Base-by-base conservation (phyloP, 148 eudicot species). In the Chenopodium album region DNA sequence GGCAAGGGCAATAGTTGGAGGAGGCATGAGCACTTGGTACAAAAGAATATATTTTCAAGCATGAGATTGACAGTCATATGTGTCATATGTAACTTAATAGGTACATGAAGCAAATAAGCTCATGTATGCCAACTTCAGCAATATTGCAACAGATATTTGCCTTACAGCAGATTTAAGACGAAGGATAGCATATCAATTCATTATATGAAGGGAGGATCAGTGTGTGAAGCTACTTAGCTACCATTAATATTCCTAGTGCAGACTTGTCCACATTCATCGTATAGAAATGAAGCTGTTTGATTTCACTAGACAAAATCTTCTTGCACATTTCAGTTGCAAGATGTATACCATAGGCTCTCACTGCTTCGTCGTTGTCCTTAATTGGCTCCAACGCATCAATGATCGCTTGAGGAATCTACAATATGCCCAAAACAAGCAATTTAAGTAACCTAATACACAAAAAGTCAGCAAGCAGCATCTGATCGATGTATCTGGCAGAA, bases 281-380 rank as follows among this genome's bases (percentile, higher is more conserved):
- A 83, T 96, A 96, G 13, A 96, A 89, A 86, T 96, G 99, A 78
- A 96, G 59, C 70, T 91, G 90, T 82, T 87, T 93, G 62, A 94
- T 96, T 77, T 98, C 99, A 78, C 78, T 85, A 34, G 98, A 95
- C 85, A 96, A 34, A 85, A 96, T 94, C 89, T 92, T 96, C 93
- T 91, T 96, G 95, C 99, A 96, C 99, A 96, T 94, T 85, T 96
- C 99, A 74, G 99, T 96, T 86, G 93, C 99, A 50, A 91, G 94
- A 91, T 96, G 98, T 88, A 96, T 83, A 50, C 99, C 99, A 77
- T 92, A 96, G 46, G 94, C 94, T 87, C 85, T 96, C 66, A 96
- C 98, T 83, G 99, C 98, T 85, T 94, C 98, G 72, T 96, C 99
- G 80, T 96, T 96, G 87, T 96, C 99, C 89, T 96, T 94, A 74